A percentile compares a stretch with the other conserved stretches of the same genome.
Conservation (phyloP, 768 basidiomycete species). For the Cyclocybe cylindracea region DNA sequence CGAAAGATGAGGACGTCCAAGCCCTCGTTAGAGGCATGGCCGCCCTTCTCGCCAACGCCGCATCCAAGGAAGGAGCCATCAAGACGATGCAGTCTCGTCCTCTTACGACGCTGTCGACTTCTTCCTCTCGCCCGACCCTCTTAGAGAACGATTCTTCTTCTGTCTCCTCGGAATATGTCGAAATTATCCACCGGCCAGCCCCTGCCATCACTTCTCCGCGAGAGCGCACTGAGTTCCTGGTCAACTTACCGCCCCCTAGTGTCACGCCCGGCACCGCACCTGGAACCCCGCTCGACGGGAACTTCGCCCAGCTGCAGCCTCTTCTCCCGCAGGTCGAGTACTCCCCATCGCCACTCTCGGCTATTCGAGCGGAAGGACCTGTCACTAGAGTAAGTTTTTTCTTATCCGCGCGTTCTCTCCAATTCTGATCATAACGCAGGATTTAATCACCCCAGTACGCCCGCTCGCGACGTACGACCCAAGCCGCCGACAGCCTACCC, state of each 20-base stretch:
- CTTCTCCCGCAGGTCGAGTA: no score
- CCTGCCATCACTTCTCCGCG: no score
- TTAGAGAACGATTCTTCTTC: no score
- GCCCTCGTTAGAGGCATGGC: constrained; percentile 6
- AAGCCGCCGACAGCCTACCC: constrained; percentile 1
- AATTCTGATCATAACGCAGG: constrained; percentile 1
- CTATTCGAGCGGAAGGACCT: neutral
- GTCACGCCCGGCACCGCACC: no score
- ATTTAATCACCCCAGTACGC: constrained; percentile 10
- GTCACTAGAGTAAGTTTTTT: neutral
- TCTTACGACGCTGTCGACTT: constrained; percentile 1
- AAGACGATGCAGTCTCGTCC: neutral
- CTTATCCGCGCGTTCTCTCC: no score
- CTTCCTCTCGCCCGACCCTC: neutral
- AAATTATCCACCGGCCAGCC: no score
- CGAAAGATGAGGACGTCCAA: constrained; percentile 9
- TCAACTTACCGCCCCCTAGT: no score
- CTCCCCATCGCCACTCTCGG: no score
- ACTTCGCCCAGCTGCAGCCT: no score
- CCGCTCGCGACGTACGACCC: constrained; percentile 10
- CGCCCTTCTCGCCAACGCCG: neutral
- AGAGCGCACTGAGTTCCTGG: no score
- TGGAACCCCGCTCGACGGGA: no score
- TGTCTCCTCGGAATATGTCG: no score
- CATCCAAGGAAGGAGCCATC: neutral